Conservation (phyloP, 1,284 basidiomycete genomes). For the Ganoderma sp. region DNA sequence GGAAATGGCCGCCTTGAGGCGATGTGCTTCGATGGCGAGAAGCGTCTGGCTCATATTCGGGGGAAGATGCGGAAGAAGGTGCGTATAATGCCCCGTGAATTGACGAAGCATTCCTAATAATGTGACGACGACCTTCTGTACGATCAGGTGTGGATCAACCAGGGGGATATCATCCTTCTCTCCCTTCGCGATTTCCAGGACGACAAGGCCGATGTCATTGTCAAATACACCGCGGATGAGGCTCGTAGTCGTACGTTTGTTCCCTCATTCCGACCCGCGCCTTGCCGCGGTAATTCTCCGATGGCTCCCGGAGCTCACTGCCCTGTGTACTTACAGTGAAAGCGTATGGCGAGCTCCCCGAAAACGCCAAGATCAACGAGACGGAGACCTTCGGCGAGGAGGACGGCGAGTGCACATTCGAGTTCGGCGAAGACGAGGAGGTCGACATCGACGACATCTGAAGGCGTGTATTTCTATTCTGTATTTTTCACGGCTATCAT, state of each 20-base stretch:
- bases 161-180: slow-evolving; percentile 96
- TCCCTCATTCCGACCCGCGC: not conserved
- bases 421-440: slow-evolving; percentile 87
- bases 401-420: slow-evolving; percentile 88
- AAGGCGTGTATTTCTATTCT: slow-evolving; percentile 37
- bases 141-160: slow-evolving; percentile 96
- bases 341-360: slow-evolving; percentile 97
- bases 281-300: not conserved
- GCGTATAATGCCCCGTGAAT: slow-evolving; percentile 35
- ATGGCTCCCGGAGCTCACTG: slow-evolving; percentile 4
- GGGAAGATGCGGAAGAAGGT: slow-evolving; percentile 99
- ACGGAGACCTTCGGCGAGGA: slow-evolving; percentile 92
- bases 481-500: slow-evolving; percentile 32
- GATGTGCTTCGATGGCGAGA: slow-evolving; percentile 98
- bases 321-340: slow-evolving; percentile 63
- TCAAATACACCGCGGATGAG: slow-evolving; percentile 97
- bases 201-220: slow-evolving; percentile 99
- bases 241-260: slow-evolving; percentile 74
- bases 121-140: slow-evolving; percentile 1
- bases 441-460: slow-evolving; percentile 83
- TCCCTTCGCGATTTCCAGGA: slow-evolving; percentile 99
- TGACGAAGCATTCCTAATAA: not conserved
- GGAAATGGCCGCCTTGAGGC: slow-evolving; percentile 98
- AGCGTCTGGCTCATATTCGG: slow-evolving; percentile 96
- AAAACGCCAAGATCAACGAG: slow-evolving; percentile 99